Evolutionary conservation across 2,329 filamentous ascomycete genomes (phyloP).

Genomic region (Apiospora sp.): DNA sequence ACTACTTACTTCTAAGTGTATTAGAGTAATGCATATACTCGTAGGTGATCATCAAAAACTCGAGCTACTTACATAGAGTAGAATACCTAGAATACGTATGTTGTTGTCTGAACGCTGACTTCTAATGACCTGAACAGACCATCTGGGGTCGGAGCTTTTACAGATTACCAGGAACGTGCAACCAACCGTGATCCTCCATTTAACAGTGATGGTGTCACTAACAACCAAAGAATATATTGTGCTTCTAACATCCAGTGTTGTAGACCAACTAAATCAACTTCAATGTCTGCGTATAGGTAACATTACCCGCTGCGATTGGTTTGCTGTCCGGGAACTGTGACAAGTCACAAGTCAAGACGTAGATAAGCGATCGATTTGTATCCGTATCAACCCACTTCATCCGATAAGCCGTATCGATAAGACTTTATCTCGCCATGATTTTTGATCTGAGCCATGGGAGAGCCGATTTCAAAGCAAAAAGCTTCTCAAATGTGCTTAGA

Average conservation of each 20-base stretch:
- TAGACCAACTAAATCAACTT: neutral
- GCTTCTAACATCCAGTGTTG: neutral
- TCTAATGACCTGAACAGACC: neutral
- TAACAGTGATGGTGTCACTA: neutral
- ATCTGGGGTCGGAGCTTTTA: neutral
- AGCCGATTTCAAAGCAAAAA: neutral
- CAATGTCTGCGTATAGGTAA: neutral
- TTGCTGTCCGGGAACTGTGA: neutral
- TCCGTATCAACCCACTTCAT: neutral
- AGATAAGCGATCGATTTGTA: slow-evolving; percentile 18
- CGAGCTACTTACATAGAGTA: no score
- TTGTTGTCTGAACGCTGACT: neutral
- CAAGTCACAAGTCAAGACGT: neutral
- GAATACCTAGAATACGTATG: no score
- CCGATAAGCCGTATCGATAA: slow-evolving; percentile 20
- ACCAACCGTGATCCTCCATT: neutral
- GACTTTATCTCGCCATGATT: neutral
- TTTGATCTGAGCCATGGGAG: neutral
- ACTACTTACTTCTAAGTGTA: no score
- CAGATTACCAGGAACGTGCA: neutral
- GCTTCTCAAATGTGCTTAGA: neutral
- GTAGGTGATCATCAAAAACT: neutral
- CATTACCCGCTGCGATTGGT: neutral
- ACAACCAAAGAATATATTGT: neutral
- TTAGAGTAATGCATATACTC: no score